Evolutionary conservation across 2,329 filamentous ascomycete species (phyloP).

Genomic region (Fusarium penzigii): DNA sequence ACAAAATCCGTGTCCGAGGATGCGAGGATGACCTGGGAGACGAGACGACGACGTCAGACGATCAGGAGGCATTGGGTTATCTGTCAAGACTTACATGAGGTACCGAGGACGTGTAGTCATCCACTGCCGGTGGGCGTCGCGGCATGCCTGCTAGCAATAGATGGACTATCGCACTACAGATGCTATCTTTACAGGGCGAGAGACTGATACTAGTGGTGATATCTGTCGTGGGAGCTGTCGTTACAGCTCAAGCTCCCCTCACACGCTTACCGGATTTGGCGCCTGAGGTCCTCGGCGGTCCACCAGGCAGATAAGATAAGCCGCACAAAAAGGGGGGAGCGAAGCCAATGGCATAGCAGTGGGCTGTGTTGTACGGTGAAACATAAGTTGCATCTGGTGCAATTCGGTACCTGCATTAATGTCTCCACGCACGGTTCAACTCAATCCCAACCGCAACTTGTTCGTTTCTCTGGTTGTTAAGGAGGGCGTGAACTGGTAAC

Average conservation of each 20-base stretch:
- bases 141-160: constrained; percentile 38
- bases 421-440: too few relatives aligned
- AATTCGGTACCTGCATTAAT: too few relatives aligned
- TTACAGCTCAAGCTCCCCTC: not conserved
- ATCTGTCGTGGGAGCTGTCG: not conserved
- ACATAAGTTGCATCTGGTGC: too few relatives aligned
- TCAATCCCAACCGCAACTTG: too few relatives aligned
- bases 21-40: constrained; percentile 79
- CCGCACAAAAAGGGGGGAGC: too few relatives aligned
- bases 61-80: constrained; percentile 12
- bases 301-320: not conserved
- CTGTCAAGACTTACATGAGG: constrained; percentile 39
- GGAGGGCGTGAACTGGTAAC: too few relatives aligned
- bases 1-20: constrained; percentile 92
- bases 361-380: too few relatives aligned
- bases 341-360: too few relatives aligned
- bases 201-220: not conserved
- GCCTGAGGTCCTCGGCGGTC: not conserved
- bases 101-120: constrained; percentile 49
- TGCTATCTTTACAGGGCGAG: not conserved
- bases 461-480: too few relatives aligned
- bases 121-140: constrained; percentile 46
- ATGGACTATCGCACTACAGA: not conserved
- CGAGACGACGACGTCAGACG: constrained; percentile 8
- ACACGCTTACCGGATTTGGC: not conserved